Percentiles rank a stretch among this genome's conserved stretches.
Evolutionary conservation across 1,139 yeast genomes (phyloP).

Genomic region (Saccharomycopsis hybrid): DNA sequence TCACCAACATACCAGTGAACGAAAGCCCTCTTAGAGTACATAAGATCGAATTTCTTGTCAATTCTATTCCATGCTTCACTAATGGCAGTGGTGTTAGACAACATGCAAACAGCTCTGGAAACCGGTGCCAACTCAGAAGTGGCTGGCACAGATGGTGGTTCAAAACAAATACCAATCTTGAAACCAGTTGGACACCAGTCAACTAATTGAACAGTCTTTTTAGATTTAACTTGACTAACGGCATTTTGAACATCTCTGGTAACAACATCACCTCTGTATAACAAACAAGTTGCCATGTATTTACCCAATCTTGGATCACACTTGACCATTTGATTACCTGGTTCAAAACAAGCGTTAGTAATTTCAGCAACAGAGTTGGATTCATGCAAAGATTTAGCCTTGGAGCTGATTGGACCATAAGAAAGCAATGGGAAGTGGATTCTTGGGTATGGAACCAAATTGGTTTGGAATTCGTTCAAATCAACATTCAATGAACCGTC

Average conservation of each 20-base stretch:
- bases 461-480: constrained; percentile 95
- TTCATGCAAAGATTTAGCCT: constrained; percentile 89
- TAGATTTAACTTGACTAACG: constrained; percentile 86
- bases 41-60: constrained; percentile 92
- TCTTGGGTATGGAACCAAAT: constrained; percentile 97
- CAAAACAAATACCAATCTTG: constrained; percentile 98
- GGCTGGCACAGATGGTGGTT: constrained; percentile 89
- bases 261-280: constrained; percentile 97
- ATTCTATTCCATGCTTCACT: constrained; percentile 99
- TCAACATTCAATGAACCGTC: constrained; percentile 96
- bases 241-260: constrained; percentile 96
- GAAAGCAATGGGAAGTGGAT: constrained; percentile 98
- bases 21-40: constrained; percentile 98
- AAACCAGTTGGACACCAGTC: constrained; percentile 99
- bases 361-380: constrained; percentile 86
- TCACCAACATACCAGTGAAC: constrained; percentile 99
- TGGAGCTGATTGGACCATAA: constrained; percentile 92
- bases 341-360: constrained; percentile 97
- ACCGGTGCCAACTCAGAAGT: constrained; percentile 89
- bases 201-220: constrained; percentile 91
- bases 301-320: constrained; percentile 96
- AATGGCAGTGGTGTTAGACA: constrained; percentile 95
- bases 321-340: constrained; percentile 97
- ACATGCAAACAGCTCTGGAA: constrained; percentile 95
- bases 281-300: constrained; percentile 96